Conservation (phyloP, 768 basidiomycete species). For the Rubroboletus satanas region DNA sequence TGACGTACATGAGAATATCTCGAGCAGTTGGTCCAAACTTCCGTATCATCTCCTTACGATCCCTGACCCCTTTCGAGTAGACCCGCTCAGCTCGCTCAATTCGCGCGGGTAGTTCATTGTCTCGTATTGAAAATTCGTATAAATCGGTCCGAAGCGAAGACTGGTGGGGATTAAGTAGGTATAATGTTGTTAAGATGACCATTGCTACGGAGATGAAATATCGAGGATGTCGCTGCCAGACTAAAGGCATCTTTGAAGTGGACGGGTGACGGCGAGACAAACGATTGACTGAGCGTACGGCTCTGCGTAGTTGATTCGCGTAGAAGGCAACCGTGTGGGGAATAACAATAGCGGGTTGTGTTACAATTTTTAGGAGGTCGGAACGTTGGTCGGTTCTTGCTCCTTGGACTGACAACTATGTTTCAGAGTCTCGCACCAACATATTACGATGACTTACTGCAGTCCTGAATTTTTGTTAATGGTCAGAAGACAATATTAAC, state of each 20-base stretch:
- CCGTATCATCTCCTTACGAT: constrained; percentile 47
- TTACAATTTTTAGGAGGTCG: constrained; percentile 6
- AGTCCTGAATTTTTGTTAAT: constrained; percentile 1
- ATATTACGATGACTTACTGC: constrained; percentile 13
- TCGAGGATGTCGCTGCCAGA: constrained; percentile 48
- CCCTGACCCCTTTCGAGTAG: constrained; percentile 41
- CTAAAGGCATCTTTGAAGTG: constrained; percentile 24
- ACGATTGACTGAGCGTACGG: constrained; percentile 4
- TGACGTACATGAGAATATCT: constrained; percentile 40
- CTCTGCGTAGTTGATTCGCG: constrained; percentile 5
- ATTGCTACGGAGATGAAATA: constrained; percentile 44
- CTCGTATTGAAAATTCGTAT: constrained; percentile 27
- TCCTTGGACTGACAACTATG: neutral
- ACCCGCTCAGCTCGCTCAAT: constrained; percentile 41
- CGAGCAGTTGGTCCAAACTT: constrained; percentile 51
- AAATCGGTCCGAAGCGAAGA: constrained; percentile 21
- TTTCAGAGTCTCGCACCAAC: neutral
- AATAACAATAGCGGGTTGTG: constrained; percentile 16
- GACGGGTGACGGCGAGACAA: constrained; percentile 1
- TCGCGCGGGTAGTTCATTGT: constrained; percentile 37
- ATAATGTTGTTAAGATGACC: constrained; percentile 42
- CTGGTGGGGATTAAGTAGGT: constrained; percentile 42
- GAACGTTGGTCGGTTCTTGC: constrained; percentile 1
- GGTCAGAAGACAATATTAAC: constrained; percentile 5
- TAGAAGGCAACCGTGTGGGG: constrained; percentile 3